phyloP scores from a whole-genome alignment of 2,329 filamentous ascomycete genomes.

The Escovopsis sp. region DNA sequence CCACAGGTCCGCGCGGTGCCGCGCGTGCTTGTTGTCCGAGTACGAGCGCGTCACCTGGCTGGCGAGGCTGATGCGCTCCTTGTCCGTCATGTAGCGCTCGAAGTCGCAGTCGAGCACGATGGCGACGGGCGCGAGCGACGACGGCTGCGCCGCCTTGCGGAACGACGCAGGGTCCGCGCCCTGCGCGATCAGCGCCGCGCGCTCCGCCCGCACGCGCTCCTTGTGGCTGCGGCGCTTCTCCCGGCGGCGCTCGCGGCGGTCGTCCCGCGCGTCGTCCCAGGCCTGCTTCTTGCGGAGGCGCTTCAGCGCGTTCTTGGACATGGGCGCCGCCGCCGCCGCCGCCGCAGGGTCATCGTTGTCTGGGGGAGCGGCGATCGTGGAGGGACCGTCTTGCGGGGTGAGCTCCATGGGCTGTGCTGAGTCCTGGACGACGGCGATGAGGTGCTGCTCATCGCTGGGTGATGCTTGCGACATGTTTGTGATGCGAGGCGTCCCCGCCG shows the following conservation, averaged over 20 bases:
- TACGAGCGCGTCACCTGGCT: constrained; percentile 80
- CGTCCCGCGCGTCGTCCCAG: constrained; percentile 60
- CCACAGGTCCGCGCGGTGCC: constrained; percentile 55
- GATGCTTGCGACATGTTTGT: not conserved
- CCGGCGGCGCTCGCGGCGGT: constrained; percentile 38
- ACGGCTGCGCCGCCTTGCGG: constrained; percentile 17
- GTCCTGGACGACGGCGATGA: not conserved
- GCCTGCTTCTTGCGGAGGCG: constrained; percentile 55
- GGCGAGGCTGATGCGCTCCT: constrained; percentile 69
- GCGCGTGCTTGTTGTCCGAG: constrained; percentile 64
- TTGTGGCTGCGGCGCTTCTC: constrained; percentile 37
- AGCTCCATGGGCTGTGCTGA: constrained; percentile 3
- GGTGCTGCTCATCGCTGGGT: not conserved
- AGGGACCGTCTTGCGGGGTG: constrained; percentile 1
- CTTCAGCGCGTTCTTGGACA: constrained; percentile 83
- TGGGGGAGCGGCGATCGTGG: too few species aligned
- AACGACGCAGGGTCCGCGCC: constrained; percentile 26
- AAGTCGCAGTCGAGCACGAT: constrained; percentile 87
- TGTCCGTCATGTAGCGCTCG: constrained; percentile 76
- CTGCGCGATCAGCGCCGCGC: constrained; percentile 33
- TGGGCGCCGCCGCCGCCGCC: constrained; percentile 6
- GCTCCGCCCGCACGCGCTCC: constrained; percentile 34
- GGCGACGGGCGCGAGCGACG: constrained; percentile 54
- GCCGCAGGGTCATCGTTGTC: too few species aligned
- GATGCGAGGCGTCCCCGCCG: not conserved